Evolutionary conservation across 176 grass and related monocot species (phyloP).

Genomic region (Carex pumila): DNA sequence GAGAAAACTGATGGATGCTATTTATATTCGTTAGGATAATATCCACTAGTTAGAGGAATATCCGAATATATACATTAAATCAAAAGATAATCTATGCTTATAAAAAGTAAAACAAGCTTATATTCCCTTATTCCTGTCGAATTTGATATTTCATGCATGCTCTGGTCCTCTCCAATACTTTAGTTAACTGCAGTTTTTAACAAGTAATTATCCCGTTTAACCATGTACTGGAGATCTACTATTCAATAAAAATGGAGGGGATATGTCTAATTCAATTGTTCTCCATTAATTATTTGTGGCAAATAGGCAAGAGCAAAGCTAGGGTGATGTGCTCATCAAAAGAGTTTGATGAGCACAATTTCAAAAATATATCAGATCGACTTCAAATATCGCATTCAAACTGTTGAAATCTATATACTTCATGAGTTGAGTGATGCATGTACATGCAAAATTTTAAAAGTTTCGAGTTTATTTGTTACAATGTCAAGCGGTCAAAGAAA

Average conservation of each 20-base stretch:
- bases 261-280: neutral
- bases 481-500: too few species aligned
- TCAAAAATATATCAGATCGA: too few species aligned
- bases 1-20: neutral
- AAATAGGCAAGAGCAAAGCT: too few species aligned
- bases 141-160: neutral
- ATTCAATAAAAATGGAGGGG: neutral
- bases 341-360: too few species aligned
- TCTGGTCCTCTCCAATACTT: neutral
- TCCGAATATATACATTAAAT: neutral
- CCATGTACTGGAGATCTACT: neutral
- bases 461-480: too few species aligned
- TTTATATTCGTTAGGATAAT: slow-evolving; percentile 22
- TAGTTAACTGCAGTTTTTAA: neutral
- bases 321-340: too few species aligned
- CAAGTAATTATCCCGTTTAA: neutral
- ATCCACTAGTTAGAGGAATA: slow-evolving; percentile 6
- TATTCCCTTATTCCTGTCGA: slow-evolving; percentile 1
- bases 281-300: too few species aligned
- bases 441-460: too few species aligned
- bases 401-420: too few species aligned
- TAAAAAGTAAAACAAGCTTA: neutral
- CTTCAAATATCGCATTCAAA: too few species aligned
- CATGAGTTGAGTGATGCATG: too few species aligned
- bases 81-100: neutral